Conservation (phyloP, 176 grass and related monocot genomes). For the Ensete ventricosum region DNA sequence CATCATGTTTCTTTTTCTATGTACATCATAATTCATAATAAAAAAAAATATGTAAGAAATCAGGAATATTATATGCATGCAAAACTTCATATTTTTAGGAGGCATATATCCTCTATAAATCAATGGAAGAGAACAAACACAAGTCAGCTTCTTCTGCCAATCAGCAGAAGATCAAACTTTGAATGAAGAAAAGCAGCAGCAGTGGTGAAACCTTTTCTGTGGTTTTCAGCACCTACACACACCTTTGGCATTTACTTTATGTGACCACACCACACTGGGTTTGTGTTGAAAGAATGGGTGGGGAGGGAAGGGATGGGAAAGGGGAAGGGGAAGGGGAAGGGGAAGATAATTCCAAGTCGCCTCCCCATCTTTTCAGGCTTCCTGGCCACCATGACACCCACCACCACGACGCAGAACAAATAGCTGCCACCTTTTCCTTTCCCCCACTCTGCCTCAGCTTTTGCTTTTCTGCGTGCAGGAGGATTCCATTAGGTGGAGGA, state of each 20-base stretch:
- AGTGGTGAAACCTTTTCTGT: not conserved
- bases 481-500: not conserved
- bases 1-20: too few relatives aligned
- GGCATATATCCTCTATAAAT: too few relatives aligned
- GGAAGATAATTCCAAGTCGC: not conserved
- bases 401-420: not conserved
- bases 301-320: not conserved
- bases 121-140: too few relatives aligned
- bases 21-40: too few relatives aligned
- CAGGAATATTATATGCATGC: too few relatives aligned
- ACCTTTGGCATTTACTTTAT: not conserved
- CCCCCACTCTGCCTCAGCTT: not conserved
- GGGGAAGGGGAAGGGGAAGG: not conserved
- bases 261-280: not conserved
- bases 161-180: too few relatives aligned
- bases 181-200: too few relatives aligned
- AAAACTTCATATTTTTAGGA: too few relatives aligned
- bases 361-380: not conserved
- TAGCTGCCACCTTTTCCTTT: not conserved
- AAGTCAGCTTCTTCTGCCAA: too few relatives aligned
- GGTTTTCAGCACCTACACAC: not conserved
- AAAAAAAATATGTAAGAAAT: too few relatives aligned
- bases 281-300: not conserved
- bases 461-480: not conserved
- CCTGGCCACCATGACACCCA: not conserved